phyloP scores from a whole-genome alignment of 805 yeast genomes.

The Blastobotrys parvus region DNA sequence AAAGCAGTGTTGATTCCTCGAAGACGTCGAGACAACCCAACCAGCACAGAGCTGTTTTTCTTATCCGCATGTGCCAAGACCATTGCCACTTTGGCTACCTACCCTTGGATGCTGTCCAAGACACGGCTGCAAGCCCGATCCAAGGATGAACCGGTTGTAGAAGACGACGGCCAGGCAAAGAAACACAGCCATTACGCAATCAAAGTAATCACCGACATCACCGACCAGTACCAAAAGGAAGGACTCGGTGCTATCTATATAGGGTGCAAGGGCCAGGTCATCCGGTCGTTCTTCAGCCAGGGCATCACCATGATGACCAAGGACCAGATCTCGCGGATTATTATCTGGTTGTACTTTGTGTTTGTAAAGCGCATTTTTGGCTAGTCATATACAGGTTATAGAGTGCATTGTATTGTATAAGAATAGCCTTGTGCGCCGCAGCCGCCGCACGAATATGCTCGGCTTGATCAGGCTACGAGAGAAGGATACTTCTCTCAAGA shows the following conservation, averaged over 20 bases:
- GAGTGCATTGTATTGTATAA: no score
- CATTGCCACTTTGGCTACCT: slow-evolving; percentile 54
- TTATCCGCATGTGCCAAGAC: slow-evolving; percentile 64
- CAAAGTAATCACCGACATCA: slow-evolving; percentile 5
- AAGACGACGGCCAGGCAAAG: neutral
- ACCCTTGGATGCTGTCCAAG: slow-evolving; percentile 70
- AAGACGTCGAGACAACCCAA: slow-evolving; percentile 18
- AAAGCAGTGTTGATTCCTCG: slow-evolving; percentile 17
- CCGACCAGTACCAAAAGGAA: slow-evolving; percentile 51
- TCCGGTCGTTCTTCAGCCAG: slow-evolving; percentile 27
- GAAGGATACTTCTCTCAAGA: no score
- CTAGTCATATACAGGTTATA: no score
- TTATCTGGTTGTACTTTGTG: slow-evolving; percentile 15
- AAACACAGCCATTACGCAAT: neutral
- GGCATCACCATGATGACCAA: slow-evolving; percentile 31
- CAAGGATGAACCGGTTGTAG: slow-evolving; percentile 18
- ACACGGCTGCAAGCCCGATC: slow-evolving; percentile 55
- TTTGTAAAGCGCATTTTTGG: neutral
- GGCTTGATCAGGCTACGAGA: no score
- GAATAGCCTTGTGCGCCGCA: no score
- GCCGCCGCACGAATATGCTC: no score
- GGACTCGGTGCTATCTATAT: slow-evolving; percentile 75
- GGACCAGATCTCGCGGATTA: slow-evolving; percentile 27
- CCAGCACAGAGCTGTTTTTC: slow-evolving; percentile 45
- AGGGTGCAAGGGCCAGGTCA: slow-evolving; percentile 39